A percentile compares a stretch with the other conserved stretches of the same genome.
phyloP scores from a whole-genome alignment of 1,284 basidiomycete genomes.

The Peniophora sp. region DNA sequence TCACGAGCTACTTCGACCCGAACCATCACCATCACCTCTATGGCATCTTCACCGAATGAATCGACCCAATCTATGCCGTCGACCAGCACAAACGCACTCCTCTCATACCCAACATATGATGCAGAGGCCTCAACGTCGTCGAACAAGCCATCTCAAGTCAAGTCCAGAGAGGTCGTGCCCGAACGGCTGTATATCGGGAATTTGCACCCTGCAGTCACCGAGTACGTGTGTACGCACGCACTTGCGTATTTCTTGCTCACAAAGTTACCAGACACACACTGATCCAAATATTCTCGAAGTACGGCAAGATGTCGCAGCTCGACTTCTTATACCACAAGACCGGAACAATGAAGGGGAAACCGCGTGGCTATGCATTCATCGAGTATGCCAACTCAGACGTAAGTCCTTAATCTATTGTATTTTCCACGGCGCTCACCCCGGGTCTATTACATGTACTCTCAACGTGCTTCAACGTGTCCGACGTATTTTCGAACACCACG shows the following conservation, averaged over 20 bases:
- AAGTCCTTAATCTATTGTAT: constrained; percentile 29
- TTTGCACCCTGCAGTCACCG: constrained; percentile 81
- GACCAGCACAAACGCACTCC: neutral
- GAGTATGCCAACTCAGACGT: constrained; percentile 79
- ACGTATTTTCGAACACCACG: neutral
- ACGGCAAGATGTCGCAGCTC: constrained; percentile 85
- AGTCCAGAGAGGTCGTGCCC: constrained; percentile 28
- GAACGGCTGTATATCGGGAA: constrained; percentile 90
- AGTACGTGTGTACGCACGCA: no score
- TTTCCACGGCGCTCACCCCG: constrained; percentile 37
- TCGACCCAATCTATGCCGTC: no score
- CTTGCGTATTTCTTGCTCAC: constrained; percentile 2
- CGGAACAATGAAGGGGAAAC: constrained; percentile 84
- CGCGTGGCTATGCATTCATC: constrained; percentile 91
- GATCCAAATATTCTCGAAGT: constrained; percentile 84
- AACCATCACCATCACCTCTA: no score
- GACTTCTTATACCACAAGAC: constrained; percentile 95
- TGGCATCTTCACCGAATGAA: no score
- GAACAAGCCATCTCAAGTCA: constrained; percentile 4
- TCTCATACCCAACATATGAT: constrained; percentile 11
- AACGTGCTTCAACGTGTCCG: neutral
- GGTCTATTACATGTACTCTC: constrained; percentile 23
- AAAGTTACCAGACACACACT: constrained; percentile 60
- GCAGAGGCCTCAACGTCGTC: constrained; percentile 4
- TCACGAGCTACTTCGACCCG: no score